Evolutionary conservation across 1,284 basidiomycete species (phyloP).

Genomic region (Cryptococcus hybrid): DNA sequence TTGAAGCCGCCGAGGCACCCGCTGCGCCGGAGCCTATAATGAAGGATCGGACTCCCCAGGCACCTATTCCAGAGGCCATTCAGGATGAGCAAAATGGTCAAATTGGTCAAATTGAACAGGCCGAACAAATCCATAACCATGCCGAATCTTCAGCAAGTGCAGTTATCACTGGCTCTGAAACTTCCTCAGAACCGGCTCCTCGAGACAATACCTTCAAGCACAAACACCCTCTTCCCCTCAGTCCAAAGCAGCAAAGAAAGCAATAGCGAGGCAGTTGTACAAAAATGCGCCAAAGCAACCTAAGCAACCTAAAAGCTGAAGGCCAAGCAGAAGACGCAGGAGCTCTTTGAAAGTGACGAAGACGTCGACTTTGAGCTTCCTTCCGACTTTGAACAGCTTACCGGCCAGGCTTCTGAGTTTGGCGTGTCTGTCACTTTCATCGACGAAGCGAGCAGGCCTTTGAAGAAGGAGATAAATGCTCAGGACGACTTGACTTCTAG

Average conservation of each 20-base stretch:
- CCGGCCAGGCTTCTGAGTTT: background rate
- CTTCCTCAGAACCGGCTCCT: background rate
- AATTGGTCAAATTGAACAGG: background rate
- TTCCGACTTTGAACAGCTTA: background rate
- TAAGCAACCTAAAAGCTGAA: background rate
- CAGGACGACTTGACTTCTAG: background rate
- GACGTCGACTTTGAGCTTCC: background rate
- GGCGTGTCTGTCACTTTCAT: background rate
- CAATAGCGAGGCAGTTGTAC: background rate
- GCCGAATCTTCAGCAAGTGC: background rate
- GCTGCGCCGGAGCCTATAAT: too few species aligned
- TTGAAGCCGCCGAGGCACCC: background rate
- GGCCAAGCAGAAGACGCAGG: background rate
- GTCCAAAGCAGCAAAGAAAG: background rate
- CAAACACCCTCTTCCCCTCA: background rate
- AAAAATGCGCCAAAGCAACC: background rate
- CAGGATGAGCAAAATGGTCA: background rate
- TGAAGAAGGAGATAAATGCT: background rate
- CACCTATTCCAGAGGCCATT: too few species aligned
- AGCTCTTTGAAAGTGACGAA: background rate
- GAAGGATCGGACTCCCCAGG: too few species aligned
- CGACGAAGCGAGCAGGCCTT: background rate
- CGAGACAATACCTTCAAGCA: background rate
- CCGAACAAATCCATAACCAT: background rate
- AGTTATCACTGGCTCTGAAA: background rate